Base-by-base conservation (phyloP, 225 moss, liverwort and hornwort species). In the Neckera pumila region DNA sequence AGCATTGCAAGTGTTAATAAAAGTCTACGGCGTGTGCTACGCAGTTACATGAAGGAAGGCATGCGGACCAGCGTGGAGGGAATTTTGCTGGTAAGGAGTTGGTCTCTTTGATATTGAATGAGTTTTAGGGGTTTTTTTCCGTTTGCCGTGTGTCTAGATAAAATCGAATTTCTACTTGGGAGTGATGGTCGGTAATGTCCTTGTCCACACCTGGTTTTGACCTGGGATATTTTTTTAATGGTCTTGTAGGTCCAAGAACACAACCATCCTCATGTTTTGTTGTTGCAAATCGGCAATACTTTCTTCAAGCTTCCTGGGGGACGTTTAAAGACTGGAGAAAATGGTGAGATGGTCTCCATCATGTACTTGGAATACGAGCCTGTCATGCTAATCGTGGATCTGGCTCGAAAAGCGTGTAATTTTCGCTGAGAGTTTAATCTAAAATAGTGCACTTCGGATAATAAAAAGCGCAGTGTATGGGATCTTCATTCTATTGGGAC, bases 31-130 rank as follows among this genome's bases (percentile, higher is more conserved):
- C 45, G 45, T 88, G 62, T 85, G 53, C 14, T 38, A 21, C 84
- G 94, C 96, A 99, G 97, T 94, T 99, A 99, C 74, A 96, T 99
- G 97, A 97, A 99, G 91, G 99, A 99, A 90, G 99, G 99, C 71
- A 99, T 99, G 99, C 97, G 99, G 67, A 99, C 97, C 74, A 99
- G 99, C 83, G 99, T 99, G 74, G 97, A 97, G 90, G 99, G 99
- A 73, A 97, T 99, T 92, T 93, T 99, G 85, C 94, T 99, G 95
- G 99, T 99, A 89, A 93, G 96, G 80, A 86, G n/a, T 58, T 66
- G 31, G 62, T 65, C 51, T 87, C 70, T 65, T 47, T 66, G 47
- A n/a, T 53, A 20, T 49, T 31, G 45, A 63, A 63, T 59, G 14
- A 67, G 33, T 83, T 31, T 20, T 47, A 26, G 7, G 28, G 10